phyloP scores from a whole-genome alignment of 2,329 filamentous ascomycete genomes.

The Paecilomyces variotii region DNA sequence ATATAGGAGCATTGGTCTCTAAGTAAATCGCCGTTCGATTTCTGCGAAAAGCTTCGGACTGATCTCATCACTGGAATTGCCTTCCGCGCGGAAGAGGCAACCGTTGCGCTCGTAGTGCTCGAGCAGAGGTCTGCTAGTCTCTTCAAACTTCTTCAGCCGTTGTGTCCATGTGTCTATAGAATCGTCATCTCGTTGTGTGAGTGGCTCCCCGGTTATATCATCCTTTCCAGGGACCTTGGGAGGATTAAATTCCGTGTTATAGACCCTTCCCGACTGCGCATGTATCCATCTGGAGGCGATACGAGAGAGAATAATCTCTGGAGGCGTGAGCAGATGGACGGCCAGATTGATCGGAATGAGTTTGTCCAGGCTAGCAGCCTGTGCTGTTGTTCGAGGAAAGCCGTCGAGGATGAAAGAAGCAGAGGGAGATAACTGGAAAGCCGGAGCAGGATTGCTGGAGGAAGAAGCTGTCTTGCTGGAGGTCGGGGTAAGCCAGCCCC shows the following conservation, averaged over 20 bases:
- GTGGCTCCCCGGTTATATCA: slow-evolving; percentile 79
- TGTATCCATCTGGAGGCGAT: slow-evolving; percentile 93
- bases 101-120: slow-evolving; percentile 82
- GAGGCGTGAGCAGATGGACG: slow-evolving; percentile 76
- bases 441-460: slow-evolving; percentile 19
- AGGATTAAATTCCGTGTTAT: slow-evolving; percentile 89
- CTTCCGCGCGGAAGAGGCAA: slow-evolving; percentile 77
- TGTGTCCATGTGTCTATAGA: slow-evolving; percentile 76
- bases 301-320: slow-evolving; percentile 76
- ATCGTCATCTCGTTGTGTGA: slow-evolving; percentile 80
- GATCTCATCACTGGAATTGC: slow-evolving; percentile 90
- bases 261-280: slow-evolving; percentile 80
- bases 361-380: slow-evolving; percentile 68
- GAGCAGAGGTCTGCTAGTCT: slow-evolving; percentile 75
- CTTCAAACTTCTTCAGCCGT: slow-evolving; percentile 73
- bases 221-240: slow-evolving; percentile 74
- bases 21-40: slow-evolving; percentile 68
- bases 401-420: slow-evolving; percentile 95
- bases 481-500: slow-evolving; percentile 64
- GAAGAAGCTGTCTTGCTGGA: neutral
- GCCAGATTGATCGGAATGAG: slow-evolving; percentile 93
- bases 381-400: slow-evolving; percentile 78
- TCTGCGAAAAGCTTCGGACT: slow-evolving; percentile 79
- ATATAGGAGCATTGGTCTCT: neutral
- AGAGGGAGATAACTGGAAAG: slow-evolving; percentile 3